Percentiles rank a stretch among this genome's conserved stretches.
Conservation (phyloP, 768 basidiomycete species). For the Macrolepiota fuliginosa region DNA sequence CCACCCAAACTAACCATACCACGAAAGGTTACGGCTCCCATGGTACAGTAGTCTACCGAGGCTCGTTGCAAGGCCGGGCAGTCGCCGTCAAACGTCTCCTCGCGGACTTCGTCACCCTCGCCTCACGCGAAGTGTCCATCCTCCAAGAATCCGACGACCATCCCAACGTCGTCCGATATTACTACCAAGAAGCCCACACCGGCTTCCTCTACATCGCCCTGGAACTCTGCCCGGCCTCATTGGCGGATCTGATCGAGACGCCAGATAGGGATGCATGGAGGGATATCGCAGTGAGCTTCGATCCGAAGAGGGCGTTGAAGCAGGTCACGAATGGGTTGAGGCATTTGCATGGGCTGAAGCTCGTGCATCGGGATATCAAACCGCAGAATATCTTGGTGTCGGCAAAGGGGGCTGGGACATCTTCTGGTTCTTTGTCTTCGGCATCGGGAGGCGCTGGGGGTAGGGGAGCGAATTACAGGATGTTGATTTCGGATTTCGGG, state of each 20-base stretch:
- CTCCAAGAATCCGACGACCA: conserved; percentile 98
- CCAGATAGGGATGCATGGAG: conserved; percentile 66
- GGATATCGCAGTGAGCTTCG: conserved; percentile 77
- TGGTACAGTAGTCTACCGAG: conserved; percentile 93
- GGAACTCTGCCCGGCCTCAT: conserved; percentile 88
- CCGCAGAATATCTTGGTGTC: conserved; percentile 96
- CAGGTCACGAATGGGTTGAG: conserved; percentile 87
- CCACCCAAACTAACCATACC: background rate
- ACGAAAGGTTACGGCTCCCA: conserved; percentile 89
- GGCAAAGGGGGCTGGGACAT: conserved; percentile 28
- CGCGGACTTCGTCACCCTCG: conserved; percentile 93
- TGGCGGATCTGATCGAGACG: conserved; percentile 82
- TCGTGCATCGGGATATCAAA: conserved; percentile 98
- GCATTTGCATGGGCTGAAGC: conserved; percentile 91
- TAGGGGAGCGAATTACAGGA: conserved; percentile 45
- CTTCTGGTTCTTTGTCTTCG: too few relatives aligned
- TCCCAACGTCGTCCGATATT: conserved; percentile 97
- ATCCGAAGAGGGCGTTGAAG: conserved; percentile 82
- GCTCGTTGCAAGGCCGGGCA: conserved; percentile 93
- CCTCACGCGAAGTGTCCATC: conserved; percentile 88
- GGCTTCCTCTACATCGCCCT: conserved; percentile 98
- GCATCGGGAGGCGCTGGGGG: background rate
- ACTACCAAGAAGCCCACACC: conserved; percentile 90
- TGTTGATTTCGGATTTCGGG: conserved; percentile 97
- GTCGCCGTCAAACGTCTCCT: conserved; percentile 97